Evolutionary conservation across 257 asterid genomes (phyloP).

Genomic region (Paraleonurus japonicus): DNA sequence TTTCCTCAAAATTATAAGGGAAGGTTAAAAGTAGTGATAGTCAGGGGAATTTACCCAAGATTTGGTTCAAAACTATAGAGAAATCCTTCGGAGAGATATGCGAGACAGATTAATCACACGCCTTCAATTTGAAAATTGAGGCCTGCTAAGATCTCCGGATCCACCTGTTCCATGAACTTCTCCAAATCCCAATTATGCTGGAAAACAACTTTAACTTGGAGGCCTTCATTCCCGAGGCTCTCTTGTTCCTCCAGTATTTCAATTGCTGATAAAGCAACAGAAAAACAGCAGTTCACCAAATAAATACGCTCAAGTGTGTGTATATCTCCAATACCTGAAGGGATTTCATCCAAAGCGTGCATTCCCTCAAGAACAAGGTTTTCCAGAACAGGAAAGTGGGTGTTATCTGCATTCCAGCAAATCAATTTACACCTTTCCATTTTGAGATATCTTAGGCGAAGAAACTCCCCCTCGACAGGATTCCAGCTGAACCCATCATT

Average conservation of each 20-base stretch:
- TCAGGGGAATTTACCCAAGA: neutral
- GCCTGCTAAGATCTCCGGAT: neutral
- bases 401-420: neutral
- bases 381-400: neutral
- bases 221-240: conserved; percentile 7
- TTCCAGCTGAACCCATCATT: neutral
- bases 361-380: neutral
- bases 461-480: neutral
- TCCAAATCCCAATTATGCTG: neutral
- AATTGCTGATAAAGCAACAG: neutral
- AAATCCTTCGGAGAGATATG: neutral
- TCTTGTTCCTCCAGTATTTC: conserved; percentile 20
- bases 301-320: neutral
- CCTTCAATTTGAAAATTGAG: neutral
- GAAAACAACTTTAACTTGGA: neutral
- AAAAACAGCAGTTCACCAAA: neutral
- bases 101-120: neutral
- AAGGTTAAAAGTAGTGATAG: neutral
- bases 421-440: neutral
- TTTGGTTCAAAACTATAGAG: neutral
- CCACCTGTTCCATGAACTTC: neutral
- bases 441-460: neutral
- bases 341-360: neutral
- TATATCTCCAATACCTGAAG: neutral
- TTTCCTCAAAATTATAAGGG: neutral